Evolutionary conservation across 768 basidiomycete species (phyloP), one percentile per base, ranked within the genome.

Genomic region (Crassisporium funariophilum): DNA sequence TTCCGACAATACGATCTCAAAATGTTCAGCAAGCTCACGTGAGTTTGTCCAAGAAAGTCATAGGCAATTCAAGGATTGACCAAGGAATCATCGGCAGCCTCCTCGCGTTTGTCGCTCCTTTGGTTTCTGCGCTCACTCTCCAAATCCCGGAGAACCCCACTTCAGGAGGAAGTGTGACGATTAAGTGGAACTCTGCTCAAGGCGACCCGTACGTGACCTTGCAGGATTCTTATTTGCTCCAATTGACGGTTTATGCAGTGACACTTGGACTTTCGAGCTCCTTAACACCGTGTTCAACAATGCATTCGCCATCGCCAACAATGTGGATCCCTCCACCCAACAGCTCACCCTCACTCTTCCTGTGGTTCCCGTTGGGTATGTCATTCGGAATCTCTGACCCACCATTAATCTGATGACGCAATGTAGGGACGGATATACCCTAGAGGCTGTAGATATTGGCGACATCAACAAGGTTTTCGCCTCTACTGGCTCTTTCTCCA

Each of bases 21-120:
- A 61, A 83, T 84, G 82, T 71, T 81, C 54, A 62, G 59, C 56
- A 73, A 75, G 56, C 63, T 81, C 61, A 66, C 63, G 81, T 80
- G 41, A 11, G 74, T 61, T 9, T n/a, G n/a, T n/a, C n/a, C n/a
- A n/a, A n/a, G n/a, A n/a, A n/a, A n/a, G n/a, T n/a, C n/a, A n/a
- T n/a, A n/a, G n/a, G n/a, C n/a, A n/a, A n/a, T 12, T 24, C 3
- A 25, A 17, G 37, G 13, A 16, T 22, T 24, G 35, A 8, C 12
- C 27, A 9, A 19, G 25, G 29, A 68, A 3, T 39, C 12, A 22
- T 17, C 5, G 25, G 22, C 49, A 74, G 74, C 58, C 54, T 73
- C 54, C 57, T 83, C 54, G 62, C 73, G 35, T 57, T 81, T 52
- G 66, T 73, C 46, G 62, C 73, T 50, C 73, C 75, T 44, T 62